A percentile compares a stretch with the other conserved stretches of the same genome.
Conservation (phyloP, 768 basidiomycete genomes). For the Russula dissimulans region DNA sequence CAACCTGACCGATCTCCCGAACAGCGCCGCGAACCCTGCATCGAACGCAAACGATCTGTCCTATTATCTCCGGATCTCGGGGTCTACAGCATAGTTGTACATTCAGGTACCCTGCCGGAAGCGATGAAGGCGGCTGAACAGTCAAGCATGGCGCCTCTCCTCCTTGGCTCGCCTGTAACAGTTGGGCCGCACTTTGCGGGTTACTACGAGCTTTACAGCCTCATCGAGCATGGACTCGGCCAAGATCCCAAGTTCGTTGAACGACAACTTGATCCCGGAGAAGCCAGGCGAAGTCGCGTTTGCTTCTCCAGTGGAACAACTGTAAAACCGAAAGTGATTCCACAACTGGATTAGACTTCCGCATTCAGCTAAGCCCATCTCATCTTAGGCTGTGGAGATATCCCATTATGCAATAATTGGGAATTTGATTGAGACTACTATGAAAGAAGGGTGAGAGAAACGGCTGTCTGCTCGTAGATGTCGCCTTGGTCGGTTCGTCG, state of each 20-base stretch:
- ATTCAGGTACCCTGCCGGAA: slow-evolving; percentile 22
- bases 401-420: slow-evolving; percentile 52
- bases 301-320: slow-evolving; percentile 72
- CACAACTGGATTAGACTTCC: background rate
- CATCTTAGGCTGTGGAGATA: slow-evolving; percentile 48
- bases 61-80: slow-evolving; percentile 36
- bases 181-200: background rate
- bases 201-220: slow-evolving; percentile 32
- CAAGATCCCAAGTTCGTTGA: slow-evolving; percentile 35
- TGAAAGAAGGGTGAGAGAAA: slow-evolving; percentile 23
- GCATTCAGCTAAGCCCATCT: background rate
- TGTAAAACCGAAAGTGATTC: slow-evolving; percentile 33
- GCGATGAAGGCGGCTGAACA: slow-evolving; percentile 27
- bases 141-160: slow-evolving; percentile 23
- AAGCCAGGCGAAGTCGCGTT: slow-evolving; percentile 54
- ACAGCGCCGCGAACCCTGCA: slow-evolving; percentile 51
- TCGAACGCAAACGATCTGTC: slow-evolving; percentile 47
- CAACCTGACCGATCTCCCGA: background rate
- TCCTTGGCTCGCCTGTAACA: slow-evolving; percentile 17
- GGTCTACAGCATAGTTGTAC: slow-evolving; percentile 23
- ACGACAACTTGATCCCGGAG: slow-evolving; percentile 40
- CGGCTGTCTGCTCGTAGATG: too few relatives aligned
- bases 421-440: slow-evolving; percentile 29
- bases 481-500: too few relatives aligned
- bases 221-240: slow-evolving; percentile 36